Conservation (phyloP, 139 green algal genomes). For the Prasinococcaceae sp. region DNA sequence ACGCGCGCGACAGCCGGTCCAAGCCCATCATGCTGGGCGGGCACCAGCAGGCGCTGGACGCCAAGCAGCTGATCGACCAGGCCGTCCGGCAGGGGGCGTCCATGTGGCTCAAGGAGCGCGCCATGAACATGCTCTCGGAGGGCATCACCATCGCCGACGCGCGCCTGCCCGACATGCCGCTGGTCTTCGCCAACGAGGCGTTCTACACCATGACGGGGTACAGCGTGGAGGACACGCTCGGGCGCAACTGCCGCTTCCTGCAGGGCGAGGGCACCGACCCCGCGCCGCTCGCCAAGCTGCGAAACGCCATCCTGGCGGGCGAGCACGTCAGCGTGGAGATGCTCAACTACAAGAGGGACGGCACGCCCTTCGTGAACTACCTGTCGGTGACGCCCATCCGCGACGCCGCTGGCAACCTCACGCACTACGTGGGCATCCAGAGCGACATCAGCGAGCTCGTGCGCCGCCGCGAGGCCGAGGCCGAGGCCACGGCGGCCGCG, state of each 20-base stretch:
- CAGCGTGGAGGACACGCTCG: slow-evolving; percentile 75
- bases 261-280: slow-evolving; percentile 81
- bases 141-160: slow-evolving; percentile 85
- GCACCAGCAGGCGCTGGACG: too few species aligned
- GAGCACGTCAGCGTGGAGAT: slow-evolving; percentile 51
- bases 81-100: too few species aligned
- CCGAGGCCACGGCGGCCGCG: slow-evolving; percentile 12
- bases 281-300: slow-evolving; percentile 61
- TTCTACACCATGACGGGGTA: slow-evolving; percentile 97
- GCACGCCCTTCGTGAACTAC: slow-evolving; percentile 88
- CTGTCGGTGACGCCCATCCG: slow-evolving; percentile 78
- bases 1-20: too few species aligned
- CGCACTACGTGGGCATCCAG: slow-evolving; percentile 71
- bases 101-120: slow-evolving; percentile 48
- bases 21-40: too few species aligned
- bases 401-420: slow-evolving; percentile 35
- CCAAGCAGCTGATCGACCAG: too few species aligned
- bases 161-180: slow-evolving; percentile 78
- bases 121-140: slow-evolving; percentile 55
- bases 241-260: slow-evolving; percentile 93
- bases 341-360: slow-evolving; percentile 67
- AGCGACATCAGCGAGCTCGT: slow-evolving; percentile 69
- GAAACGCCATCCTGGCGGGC: slow-evolving; percentile 34
- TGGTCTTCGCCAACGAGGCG: slow-evolving; percentile 84
- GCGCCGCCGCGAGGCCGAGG: slow-evolving; percentile 23